Evolutionary conservation across 805 yeast species (phyloP), one percentile per base, ranked within the genome.

Genomic region (Cyberlindnera americana): DNA sequence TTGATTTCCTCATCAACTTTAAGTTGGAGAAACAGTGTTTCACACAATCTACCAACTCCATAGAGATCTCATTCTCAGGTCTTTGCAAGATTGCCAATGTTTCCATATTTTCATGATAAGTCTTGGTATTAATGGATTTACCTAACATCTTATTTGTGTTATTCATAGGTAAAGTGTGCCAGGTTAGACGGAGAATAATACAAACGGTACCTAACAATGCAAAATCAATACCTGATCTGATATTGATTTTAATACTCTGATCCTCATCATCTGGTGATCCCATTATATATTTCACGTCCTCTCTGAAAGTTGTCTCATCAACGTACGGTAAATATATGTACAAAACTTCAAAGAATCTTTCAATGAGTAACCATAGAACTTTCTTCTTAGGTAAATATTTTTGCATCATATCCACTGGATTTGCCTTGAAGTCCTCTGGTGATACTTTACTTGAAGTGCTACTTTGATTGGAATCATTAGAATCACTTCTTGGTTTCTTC

Each of bases 321-420:
- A 82, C 60, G 46, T 73, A 78, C 3, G 93, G 90, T 50, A 82
- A 66, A 41, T 73, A 79, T 12, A 84, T 73, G 54, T 83, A 83
- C 5, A 82, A 60, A 24, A 70, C 66, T 10, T 67, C 68, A 54
- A 83, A 83, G 47, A 75, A 83, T 46, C 79, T 64, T 43, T 79
- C 77, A 21, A 82, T 61, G 35, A 79, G 62, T 32, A 69, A 52
- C 76, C 83, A 75, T 8, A 81, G 66, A 1, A 77, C 69, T 41
- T 66, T 68, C 49, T 74, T 73, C 21, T 64, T 68, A 0, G 90
- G 90, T 33, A 82, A 50, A 37, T 66, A 61, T 40, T 63, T 63
- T 46, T 72, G 71, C 44, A 70, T 65, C 53, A 48, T 47, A 3
- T 39, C 47, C 8, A 49, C 50, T 6, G 69, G 65, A 11, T 62